Conservation (phyloP, 1,284 basidiomycete genomes). For the Moesziomyces globuligerus region DNA sequence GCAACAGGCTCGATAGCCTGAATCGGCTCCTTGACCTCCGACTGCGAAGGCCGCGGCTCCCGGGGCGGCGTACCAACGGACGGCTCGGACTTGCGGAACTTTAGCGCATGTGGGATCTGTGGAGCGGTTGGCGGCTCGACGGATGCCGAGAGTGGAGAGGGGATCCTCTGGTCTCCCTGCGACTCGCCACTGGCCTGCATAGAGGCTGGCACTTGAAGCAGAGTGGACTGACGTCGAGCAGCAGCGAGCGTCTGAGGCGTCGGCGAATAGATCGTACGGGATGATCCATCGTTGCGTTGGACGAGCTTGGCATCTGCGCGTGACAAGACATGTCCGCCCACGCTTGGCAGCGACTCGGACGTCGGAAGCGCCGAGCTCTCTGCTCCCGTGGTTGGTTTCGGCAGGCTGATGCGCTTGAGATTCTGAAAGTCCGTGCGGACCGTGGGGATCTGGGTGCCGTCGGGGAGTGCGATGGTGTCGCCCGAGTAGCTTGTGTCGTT, state of each 20-base stretch:
- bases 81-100: constrained; percentile 20
- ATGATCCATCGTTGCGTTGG: constrained; percentile 29
- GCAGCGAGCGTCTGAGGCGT: constrained; percentile 46
- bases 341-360: constrained; percentile 7
- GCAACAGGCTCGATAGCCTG: too few relatives aligned
- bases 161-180: constrained; percentile 8
- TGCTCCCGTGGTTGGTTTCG: constrained; percentile 1
- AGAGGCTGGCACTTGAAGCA: constrained; percentile 15
- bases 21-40: too few relatives aligned
- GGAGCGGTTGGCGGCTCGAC: constrained; percentile 29
- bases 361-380: constrained; percentile 1
- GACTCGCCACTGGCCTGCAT: background rate
- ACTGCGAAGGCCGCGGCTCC: background rate
- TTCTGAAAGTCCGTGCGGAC: constrained; percentile 51
- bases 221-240: constrained; percentile 15
- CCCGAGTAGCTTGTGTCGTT: constrained; percentile 29
- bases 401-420: constrained; percentile 37
- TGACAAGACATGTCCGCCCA: constrained; percentile 38
- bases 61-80: constrained; percentile 11
- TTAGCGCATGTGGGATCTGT: constrained; percentile 27
- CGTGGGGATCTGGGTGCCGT: constrained; percentile 39
- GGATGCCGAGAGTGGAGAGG: constrained; percentile 27
- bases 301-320: constrained; percentile 21
- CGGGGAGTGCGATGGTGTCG: constrained; percentile 25
- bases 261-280: constrained; percentile 48